phyloP scores from a whole-genome alignment of 768 basidiomycete species.

The Megacollybia marginata region DNA sequence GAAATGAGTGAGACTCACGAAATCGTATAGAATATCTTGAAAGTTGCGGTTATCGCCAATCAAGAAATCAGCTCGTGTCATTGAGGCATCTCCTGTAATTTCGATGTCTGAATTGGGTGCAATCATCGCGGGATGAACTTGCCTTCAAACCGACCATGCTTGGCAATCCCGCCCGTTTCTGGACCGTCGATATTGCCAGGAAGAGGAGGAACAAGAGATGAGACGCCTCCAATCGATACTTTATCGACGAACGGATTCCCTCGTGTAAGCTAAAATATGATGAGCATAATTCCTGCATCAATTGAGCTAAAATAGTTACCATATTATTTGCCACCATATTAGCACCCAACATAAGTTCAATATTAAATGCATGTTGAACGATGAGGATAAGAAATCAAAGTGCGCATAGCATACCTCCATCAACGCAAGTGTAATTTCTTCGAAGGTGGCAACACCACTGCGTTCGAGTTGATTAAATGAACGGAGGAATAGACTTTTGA shows the following conservation, averaged over 20 bases:
- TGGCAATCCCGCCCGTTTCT: no score
- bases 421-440: conserved; percentile 7
- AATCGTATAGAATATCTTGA: conserved; percentile 6
- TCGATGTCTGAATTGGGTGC: not conserved
- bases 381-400: conserved; percentile 1
- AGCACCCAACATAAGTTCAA: conserved; percentile 5
- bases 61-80: no score
- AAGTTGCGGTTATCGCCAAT: no score
- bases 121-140: not conserved
- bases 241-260: conserved; percentile 8
- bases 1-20: conserved; percentile 1
- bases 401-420: conserved; percentile 4
- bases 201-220: conserved; percentile 1
- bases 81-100: not conserved
- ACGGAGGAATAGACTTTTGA: not conserved
- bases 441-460: conserved; percentile 7
- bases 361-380: conserved; percentile 6
- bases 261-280: conserved; percentile 3
- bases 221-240: conserved; percentile 7
- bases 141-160: conserved; percentile 8
- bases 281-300: not conserved
- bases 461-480: not conserved
- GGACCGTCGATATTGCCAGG: conserved; percentile 2
- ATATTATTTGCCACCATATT: conserved; percentile 7
- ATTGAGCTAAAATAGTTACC: not conserved